Percentiles rank a stretch among this genome's conserved stretches.
Conservation (phyloP, 1,284 basidiomycete genomes). For the Agaricales sp. region DNA sequence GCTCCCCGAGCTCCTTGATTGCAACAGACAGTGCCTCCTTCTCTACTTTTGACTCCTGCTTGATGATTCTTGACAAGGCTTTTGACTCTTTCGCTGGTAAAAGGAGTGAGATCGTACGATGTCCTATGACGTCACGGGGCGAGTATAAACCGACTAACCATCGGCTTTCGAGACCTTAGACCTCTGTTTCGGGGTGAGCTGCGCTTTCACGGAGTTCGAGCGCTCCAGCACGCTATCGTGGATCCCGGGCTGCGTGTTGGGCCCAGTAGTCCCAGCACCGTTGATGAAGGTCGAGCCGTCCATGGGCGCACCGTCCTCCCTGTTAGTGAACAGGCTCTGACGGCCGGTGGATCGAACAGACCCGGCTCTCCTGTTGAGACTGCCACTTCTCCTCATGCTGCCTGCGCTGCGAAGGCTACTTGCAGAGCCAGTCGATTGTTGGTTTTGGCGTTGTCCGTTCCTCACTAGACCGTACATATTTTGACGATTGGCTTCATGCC, state of each 20-base stretch:
- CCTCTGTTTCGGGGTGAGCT: conserved; percentile 34
- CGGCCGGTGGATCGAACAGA: conserved; percentile 11
- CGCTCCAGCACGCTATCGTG: conserved; percentile 27
- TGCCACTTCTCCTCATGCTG: neutral
- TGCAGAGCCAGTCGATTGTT: neutral
- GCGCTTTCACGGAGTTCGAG: conserved; percentile 29
- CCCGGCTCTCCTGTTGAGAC: neutral
- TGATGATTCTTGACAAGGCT: conserved; percentile 41
- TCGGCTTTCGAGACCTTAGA: conserved; percentile 35
- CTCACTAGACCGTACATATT: neutral
- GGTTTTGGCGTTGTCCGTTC: neutral
- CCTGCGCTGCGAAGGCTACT: neutral
- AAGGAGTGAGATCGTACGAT: conserved; percentile 2
- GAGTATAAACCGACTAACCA: too few relatives aligned
- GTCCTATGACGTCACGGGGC: too few relatives aligned
- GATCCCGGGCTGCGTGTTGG: conserved; percentile 20
- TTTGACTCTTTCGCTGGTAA: conserved; percentile 35
- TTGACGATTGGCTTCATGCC: neutral
- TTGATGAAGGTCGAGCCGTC: conserved; percentile 35
- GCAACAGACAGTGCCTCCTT: conserved; percentile 34
- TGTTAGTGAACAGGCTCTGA: conserved; percentile 20
- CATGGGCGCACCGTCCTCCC: conserved; percentile 20
- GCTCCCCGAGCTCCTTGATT: conserved; percentile 38
- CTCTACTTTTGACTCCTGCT: conserved; percentile 40
- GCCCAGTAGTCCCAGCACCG: conserved; percentile 37